These are phyloP conservation scores for Manihot esculenta DNA, from an alignment of 441 rosid species.

Conservation along the genomic window DNA sequence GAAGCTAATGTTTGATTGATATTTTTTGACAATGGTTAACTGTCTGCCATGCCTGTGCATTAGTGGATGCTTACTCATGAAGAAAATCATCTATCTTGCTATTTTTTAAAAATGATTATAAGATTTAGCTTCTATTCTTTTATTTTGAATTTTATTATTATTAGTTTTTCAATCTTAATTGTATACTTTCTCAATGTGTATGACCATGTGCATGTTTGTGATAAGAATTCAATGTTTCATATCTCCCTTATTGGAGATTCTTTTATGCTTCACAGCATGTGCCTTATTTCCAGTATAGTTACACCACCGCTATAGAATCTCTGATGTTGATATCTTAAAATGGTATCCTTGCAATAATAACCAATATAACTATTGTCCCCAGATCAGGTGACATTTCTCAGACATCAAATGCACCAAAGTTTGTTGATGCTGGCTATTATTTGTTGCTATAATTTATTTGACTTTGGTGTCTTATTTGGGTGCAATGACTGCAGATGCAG, in stretches of 20 bases:
- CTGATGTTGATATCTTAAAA: neutral
- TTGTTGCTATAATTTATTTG: neutral
- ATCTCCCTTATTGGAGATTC: too few species aligned
- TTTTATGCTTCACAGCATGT: neutral
- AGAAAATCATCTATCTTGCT: too few species aligned
- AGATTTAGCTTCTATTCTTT: too few species aligned
- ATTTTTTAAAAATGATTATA: too few species aligned
- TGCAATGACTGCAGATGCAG: slow-evolving; percentile 56
- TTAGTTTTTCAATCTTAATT: neutral
- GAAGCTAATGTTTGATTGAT: slow-evolving; percentile 1
- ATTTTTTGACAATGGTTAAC: neutral
- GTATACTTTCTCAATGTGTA: neutral
- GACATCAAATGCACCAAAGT: neutral
- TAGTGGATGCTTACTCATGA: neutral
- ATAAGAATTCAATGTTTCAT: too few species aligned
- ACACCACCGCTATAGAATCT: neutral
- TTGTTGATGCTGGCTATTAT: neutral
- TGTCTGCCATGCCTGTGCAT: neutral
- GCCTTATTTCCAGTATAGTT: neutral
- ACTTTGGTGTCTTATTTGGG: neutral
- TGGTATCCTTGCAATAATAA: neutral
- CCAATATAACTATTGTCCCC: too few species aligned
- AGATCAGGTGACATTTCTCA: neutral
- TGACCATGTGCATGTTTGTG: too few species aligned
- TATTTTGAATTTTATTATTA: neutral